Conservation (phyloP, 2,329 filamentous ascomycete species). For the Aspergillus sp. region DNA sequence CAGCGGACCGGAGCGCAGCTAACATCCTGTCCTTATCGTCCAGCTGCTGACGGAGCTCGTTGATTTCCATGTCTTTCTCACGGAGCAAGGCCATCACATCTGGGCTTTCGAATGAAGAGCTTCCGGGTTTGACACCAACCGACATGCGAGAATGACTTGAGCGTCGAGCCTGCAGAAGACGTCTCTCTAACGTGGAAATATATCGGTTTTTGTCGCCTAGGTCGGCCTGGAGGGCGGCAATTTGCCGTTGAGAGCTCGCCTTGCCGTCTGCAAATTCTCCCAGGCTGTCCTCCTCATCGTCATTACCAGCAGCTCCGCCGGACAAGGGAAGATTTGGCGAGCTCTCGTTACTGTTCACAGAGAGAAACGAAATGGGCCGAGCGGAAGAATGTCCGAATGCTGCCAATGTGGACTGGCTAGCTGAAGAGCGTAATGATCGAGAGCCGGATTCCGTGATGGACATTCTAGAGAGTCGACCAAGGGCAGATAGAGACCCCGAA, state of each 20-base stretch:
- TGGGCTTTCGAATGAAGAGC: conserved; percentile 75
- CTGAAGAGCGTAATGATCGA: conserved; percentile 66
- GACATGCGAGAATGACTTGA: conserved; percentile 88
- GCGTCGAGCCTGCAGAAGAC: conserved; percentile 82
- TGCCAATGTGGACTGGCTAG: conserved; percentile 61
- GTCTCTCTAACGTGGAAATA: conserved; percentile 88
- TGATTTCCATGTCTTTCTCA: conserved; percentile 91
- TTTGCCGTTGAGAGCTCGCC: conserved; percentile 79
- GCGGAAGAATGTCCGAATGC: conserved; percentile 54
- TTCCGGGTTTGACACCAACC: conserved; percentile 64
- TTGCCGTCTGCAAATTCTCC: conserved; percentile 85
- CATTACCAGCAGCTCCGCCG: conserved; percentile 36
- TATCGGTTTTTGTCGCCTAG: conserved; percentile 96
- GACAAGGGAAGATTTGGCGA: conserved; percentile 29
- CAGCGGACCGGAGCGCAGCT: conserved; percentile 77
- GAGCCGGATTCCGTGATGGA: conserved; percentile 48
- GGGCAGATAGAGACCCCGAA: conserved; percentile 68
- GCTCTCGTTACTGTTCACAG: conserved; percentile 49
- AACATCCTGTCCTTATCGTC: conserved; percentile 97
- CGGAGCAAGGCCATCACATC: conserved; percentile 70
- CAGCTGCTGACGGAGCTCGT: conserved; percentile 80
- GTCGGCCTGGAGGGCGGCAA: conserved; percentile 90
- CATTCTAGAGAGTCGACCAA: conserved; percentile 64
- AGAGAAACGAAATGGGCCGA: conserved; percentile 67
- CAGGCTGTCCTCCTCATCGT: conserved; percentile 65